Conservation (phyloP, 2,329 filamentous ascomycete genomes). For the Fusarium armeniacum region DNA sequence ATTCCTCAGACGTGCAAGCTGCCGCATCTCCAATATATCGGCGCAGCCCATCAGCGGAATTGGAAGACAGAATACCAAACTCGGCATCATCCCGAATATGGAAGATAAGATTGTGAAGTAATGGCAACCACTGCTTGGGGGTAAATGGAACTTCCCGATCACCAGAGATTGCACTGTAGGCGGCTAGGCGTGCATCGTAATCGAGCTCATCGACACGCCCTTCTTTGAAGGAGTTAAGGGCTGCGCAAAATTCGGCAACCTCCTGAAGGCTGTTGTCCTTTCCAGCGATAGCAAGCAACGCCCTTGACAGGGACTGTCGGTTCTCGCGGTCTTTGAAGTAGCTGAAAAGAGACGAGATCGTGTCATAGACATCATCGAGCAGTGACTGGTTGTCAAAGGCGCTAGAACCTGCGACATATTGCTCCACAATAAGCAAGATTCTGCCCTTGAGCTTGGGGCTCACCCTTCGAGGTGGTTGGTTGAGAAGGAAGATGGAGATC, state of each 20-base stretch:
- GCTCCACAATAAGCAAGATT: slow-evolving; percentile 83
- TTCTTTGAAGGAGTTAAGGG: slow-evolving; percentile 83
- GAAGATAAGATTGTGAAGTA: slow-evolving; percentile 91
- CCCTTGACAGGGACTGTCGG: slow-evolving; percentile 78
- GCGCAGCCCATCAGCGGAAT: slow-evolving; percentile 84
- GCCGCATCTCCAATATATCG: slow-evolving; percentile 78
- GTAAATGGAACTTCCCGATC: slow-evolving; percentile 71
- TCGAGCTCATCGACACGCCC: slow-evolving; percentile 86
- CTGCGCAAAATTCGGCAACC: slow-evolving; percentile 78
- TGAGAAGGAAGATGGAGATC: slow-evolving; percentile 84
- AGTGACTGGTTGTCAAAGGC: slow-evolving; percentile 61
- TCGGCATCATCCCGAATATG: slow-evolving; percentile 90
- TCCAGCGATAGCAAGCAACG: slow-evolving; percentile 78
- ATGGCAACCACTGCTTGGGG: slow-evolving; percentile 83
- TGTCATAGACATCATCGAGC: slow-evolving; percentile 76
- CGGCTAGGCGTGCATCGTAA: slow-evolving; percentile 83
- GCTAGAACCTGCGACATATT: slow-evolving; percentile 78
- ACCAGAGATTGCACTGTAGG: slow-evolving; percentile 80
- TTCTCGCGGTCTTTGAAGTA: slow-evolving; percentile 89
- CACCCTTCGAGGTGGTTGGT: slow-evolving; percentile 86
- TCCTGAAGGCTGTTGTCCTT: slow-evolving; percentile 72
- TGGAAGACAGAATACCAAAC: slow-evolving; percentile 82
- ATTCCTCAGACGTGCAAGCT: slow-evolving; percentile 54
- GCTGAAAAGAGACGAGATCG: slow-evolving; percentile 85
- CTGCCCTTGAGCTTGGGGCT: slow-evolving; percentile 86